Percentiles rank a stretch among this genome's conserved stretches.
These are phyloP conservation scores for Trichoderma atroviride DNA, from an alignment of 2,329 filamentous ascomycete genomes.

Conservation along the genomic window DNA sequence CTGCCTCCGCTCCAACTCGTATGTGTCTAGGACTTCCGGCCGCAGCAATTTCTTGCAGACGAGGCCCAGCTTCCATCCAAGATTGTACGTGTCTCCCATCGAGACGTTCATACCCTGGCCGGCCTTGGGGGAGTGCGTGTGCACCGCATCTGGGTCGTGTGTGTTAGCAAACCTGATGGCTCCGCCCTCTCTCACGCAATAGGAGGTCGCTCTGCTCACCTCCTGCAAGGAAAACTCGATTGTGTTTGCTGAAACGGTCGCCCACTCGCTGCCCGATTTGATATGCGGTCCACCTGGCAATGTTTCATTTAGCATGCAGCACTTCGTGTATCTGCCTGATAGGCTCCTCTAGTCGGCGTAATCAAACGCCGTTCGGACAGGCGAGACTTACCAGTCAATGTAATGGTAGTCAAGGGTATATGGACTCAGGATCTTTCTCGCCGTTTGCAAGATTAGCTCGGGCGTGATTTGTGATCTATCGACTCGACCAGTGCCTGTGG, in stretches of 20 bases:
- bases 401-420: conserved; percentile 67
- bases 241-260: conserved; percentile 55
- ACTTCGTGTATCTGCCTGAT: neutral
- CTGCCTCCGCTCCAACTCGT: conserved; percentile 55
- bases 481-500: conserved; percentile 50
- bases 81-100: conserved; percentile 64
- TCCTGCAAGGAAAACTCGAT: conserved; percentile 69
- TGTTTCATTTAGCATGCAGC: conserved; percentile 9
- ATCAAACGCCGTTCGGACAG: neutral
- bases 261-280: conserved; percentile 69
- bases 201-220: conserved; percentile 43
- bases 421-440: conserved; percentile 66
- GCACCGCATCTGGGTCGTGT: conserved; percentile 52
- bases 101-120: conserved; percentile 74
- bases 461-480: conserved; percentile 67
- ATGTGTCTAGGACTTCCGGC: conserved; percentile 50
- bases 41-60: conserved; percentile 49
- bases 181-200: conserved; percentile 46
- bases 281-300: conserved; percentile 41
- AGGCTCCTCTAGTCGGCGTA: neutral
- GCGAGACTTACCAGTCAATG: conserved; percentile 59
- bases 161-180: neutral
- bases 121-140: conserved; percentile 61
- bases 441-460: conserved; percentile 62
- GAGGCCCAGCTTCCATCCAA: conserved; percentile 58